phyloP scores from a whole-genome alignment of 768 basidiomycete species.

The Tulasnella sp. region DNA sequence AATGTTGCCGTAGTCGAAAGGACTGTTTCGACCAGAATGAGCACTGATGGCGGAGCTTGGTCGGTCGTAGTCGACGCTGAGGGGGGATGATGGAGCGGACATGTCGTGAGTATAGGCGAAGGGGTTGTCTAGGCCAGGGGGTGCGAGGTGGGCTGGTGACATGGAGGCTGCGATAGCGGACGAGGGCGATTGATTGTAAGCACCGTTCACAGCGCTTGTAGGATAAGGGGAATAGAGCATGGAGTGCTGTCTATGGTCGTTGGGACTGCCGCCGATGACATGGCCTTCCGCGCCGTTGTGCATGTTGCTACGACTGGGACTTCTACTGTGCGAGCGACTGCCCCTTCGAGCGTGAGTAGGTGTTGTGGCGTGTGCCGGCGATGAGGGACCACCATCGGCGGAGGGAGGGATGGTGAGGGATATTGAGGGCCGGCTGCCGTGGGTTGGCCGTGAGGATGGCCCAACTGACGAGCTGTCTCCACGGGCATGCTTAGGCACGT shows the following conservation, averaged over 20 bases:
- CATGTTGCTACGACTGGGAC: not conserved
- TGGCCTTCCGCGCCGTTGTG: not conserved
- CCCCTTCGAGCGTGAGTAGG: not conserved
- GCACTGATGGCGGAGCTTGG: not conserved
- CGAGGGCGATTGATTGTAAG: not conserved
- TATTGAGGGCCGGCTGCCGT: slow-evolving; percentile 7
- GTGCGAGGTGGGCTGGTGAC: not conserved
- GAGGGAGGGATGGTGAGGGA: not conserved
- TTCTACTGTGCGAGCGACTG: not conserved
- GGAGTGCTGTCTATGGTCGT: not conserved
- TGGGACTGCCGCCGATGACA: not conserved
- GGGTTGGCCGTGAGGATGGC: not conserved
- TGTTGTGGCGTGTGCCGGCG: not conserved
- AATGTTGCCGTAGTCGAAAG: not conserved
- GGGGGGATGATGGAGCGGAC: not conserved
- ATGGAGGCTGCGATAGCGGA: not conserved
- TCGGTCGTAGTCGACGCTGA: not conserved
- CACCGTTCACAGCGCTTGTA: not conserved
- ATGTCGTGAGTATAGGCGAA: not conserved
- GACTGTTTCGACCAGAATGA: not conserved
- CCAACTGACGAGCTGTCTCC: not conserved
- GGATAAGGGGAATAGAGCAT: not conserved
- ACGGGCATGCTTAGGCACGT: not conserved
- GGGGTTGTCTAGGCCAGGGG: not conserved
- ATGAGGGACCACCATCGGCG: not conserved